Evolutionary conservation across 768 basidiomycete genomes (phyloP).

Genomic region (Jaapia argillacea): DNA sequence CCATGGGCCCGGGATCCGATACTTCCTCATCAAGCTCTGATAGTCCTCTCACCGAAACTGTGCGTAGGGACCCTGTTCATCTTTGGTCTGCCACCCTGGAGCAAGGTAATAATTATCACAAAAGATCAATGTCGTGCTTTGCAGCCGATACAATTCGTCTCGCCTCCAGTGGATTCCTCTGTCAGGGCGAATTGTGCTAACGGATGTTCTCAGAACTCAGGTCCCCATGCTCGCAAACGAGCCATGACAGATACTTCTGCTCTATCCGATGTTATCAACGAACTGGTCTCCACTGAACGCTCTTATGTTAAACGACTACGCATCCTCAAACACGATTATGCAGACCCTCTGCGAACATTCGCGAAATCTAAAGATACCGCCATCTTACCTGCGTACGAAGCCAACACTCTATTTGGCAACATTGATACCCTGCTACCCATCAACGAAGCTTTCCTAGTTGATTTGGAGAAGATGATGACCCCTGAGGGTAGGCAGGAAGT

Average conservation of each 20-base stretch:
- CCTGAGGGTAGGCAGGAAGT: conserved; percentile 56
- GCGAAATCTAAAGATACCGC: conserved; percentile 76
- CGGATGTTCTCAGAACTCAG: conserved; percentile 2
- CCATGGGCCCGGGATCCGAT: conserved; percentile 36
- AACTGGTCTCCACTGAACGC: conserved; percentile 82
- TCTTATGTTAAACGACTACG: conserved; percentile 80
- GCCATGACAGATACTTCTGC: conserved; percentile 55
- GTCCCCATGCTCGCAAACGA: conserved; percentile 35
- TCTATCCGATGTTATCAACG: conserved; percentile 67
- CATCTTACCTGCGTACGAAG: conserved; percentile 85
- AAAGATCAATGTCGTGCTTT: background rate
- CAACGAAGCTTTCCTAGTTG: conserved; percentile 79
- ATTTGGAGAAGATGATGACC: conserved; percentile 71
- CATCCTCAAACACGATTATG: conserved; percentile 81
- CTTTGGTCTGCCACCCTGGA: background rate
- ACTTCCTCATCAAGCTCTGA: conserved; percentile 33
- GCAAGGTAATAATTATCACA: background rate
- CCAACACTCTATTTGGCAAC: conserved; percentile 90
- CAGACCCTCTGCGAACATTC: conserved; percentile 83
- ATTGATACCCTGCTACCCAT: conserved; percentile 81
- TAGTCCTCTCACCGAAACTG: conserved; percentile 17
- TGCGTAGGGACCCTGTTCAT: conserved; percentile 10
- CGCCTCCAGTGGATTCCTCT: no score
- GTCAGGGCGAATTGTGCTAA: no score
- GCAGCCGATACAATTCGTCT: background rate